phyloP scores from a whole-genome alignment of 306 rosid genomes.

The Castanea sativa region DNA sequence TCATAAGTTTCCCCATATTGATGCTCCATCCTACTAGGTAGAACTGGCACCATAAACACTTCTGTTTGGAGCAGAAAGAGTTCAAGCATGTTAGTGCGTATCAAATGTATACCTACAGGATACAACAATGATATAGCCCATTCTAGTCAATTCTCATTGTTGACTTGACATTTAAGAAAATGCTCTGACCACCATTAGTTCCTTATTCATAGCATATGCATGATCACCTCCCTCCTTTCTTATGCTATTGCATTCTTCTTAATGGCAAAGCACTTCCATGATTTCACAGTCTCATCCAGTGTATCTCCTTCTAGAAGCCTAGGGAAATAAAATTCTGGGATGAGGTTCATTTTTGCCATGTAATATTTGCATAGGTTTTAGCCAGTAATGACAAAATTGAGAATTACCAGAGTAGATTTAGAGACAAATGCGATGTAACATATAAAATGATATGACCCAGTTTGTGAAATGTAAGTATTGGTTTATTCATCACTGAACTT shows the following conservation, averaged over 20 bases:
- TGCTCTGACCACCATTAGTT: neutral
- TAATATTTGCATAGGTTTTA: neutral
- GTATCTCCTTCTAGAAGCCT: neutral
- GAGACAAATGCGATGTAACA: neutral
- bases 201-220: neutral
- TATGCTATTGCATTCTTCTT: neutral
- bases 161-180: neutral
- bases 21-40: neutral
- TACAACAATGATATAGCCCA: neutral
- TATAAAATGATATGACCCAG: neutral
- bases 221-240: neutral
- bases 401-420: neutral
- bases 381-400: neutral
- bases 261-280: neutral
- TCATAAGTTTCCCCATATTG: neutral
- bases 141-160: neutral
- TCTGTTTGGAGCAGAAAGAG: neutral
- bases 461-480: neutral
- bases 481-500: neutral
- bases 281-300: conserved; percentile 2
- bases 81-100: neutral
- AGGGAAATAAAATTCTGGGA: neutral
- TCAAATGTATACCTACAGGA: neutral
- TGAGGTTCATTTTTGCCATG: neutral
- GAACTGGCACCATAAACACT: neutral